A percentile compares a stretch with the other conserved stretches of the same genome.
phyloP scores from a whole-genome alignment of 345 rosid genomes.

The Ailanthus altissimus region DNA sequence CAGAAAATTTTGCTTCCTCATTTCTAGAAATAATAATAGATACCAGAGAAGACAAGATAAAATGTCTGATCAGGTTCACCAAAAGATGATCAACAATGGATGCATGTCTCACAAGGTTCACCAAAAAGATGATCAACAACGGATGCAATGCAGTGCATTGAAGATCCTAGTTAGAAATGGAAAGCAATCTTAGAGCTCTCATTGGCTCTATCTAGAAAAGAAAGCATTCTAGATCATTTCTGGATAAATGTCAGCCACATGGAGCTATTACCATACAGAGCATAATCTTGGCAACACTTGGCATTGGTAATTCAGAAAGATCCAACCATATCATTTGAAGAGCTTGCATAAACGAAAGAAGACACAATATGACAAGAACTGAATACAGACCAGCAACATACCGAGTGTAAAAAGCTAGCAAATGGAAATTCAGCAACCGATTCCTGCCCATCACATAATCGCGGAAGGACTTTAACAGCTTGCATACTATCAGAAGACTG shows the following conservation, averaged over 20 bases:
- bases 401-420: conserved; percentile 83
- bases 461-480: conserved; percentile 38
- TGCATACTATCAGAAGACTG: conserved; percentile 36
- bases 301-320: conserved; percentile 3
- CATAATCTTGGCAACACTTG: background rate
- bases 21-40: background rate
- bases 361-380: background rate
- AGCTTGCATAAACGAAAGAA: background rate
- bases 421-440: conserved; percentile 94
- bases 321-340: conserved; percentile 9
- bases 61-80: background rate
- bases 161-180: background rate
- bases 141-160: background rate
- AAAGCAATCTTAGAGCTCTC: background rate
- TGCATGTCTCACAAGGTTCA: background rate
- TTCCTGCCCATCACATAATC: conserved; percentile 64
- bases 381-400: conserved; percentile 32
- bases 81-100: background rate
- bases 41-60: background rate
- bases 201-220: background rate
- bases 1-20: background rate
- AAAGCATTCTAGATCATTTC: background rate
- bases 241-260: too few species aligned
- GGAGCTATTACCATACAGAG: too few species aligned
- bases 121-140: background rate